Evolutionary conservation across 176 grass and related monocot genomes (phyloP), one percentile per base, ranked within the genome.

Genomic region (Themeda triandra): DNA sequence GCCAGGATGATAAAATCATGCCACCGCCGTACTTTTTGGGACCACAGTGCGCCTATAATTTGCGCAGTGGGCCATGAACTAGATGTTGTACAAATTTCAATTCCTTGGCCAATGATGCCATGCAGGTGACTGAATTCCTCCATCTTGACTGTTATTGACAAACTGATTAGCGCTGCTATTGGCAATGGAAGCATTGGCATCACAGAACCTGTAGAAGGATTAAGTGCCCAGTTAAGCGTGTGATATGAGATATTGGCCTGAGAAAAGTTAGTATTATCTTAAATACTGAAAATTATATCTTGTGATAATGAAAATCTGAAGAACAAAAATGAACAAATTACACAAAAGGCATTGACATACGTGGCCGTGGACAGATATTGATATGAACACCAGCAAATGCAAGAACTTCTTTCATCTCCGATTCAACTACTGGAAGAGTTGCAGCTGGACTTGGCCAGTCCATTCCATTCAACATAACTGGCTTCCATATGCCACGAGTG

Each of bases 141-240:
- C 13, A 97, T 89, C 71, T 90, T 97, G 87, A 97, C 74, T 65
- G 92, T 94, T 73, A 97, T 97, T 31, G 92, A 83, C 49, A 94
- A 88, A 73, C 94, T 94, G 35, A 97, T 73, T 49, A 97, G 79
- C 37, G 84, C 92, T 45, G 94, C 94, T 30, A 97, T 88, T 48
- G 94, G 92, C 81, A 97, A 83, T 56, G 92, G 94, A 59, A 97
- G 92, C 92, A 97, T 92, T 77, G 94, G 92, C 65, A 73, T 78
- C 67, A 78, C 45, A 28, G 82, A 77, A 85, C 88, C 94, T 94
- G 85, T 13, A 66, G 40, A 51, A 42, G 42, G 17, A 82, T 70
- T n/a, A 46, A 71, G 41, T 71, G 24, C 31, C 24, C 12, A 59
- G 42, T 65, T 65, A 13, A 78, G n/a, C 36, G 23, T 58, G 48